A percentile compares a stretch with the other conserved stretches of the same genome.
Evolutionary conservation across 2,329 filamentous ascomycete genomes (phyloP).

Genomic region (Hypoxylon sp.): DNA sequence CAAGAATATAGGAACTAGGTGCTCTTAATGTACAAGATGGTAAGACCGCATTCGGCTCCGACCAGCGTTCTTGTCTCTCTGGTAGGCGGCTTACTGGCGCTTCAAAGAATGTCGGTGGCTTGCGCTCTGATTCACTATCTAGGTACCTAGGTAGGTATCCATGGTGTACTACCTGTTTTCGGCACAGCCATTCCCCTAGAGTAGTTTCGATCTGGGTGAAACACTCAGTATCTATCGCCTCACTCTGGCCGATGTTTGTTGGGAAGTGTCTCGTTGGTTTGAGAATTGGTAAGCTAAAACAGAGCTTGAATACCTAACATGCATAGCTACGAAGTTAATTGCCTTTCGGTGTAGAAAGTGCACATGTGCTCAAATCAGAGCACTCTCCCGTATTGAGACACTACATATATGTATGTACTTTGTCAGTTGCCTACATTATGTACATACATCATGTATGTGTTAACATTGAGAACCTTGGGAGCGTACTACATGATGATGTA

Average conservation of each 20-base stretch:
- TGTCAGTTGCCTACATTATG: not conserved
- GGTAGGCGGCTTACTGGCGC: slow-evolving; percentile 27
- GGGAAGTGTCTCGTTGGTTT: slow-evolving; percentile 1
- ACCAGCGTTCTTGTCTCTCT: slow-evolving; percentile 26
- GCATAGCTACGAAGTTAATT: slow-evolving; percentile 22
- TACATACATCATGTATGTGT: too few species aligned
- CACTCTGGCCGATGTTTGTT: slow-evolving; percentile 22
- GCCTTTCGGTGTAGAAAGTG: slow-evolving; percentile 37
- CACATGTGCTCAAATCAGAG: slow-evolving; percentile 24
- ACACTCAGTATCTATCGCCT: slow-evolving; percentile 17
- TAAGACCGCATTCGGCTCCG: slow-evolving; percentile 31
- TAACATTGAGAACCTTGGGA: not conserved
- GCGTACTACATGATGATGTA: slow-evolving; percentile 16
- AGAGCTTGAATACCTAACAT: slow-evolving; percentile 13
- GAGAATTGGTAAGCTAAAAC: slow-evolving; percentile 5
- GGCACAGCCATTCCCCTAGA: slow-evolving; percentile 18
- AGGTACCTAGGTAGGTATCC: too few species aligned
- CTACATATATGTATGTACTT: not conserved
- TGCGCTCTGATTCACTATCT: slow-evolving; percentile 16
- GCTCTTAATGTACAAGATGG: slow-evolving; percentile 1
- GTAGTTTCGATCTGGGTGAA: slow-evolving; percentile 13
- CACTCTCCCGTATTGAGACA: slow-evolving; percentile 20
- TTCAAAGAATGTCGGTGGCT: slow-evolving; percentile 36
- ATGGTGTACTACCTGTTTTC: slow-evolving; percentile 30
- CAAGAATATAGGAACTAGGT: slow-evolving; percentile 25